Base-by-base conservation (phyloP, 139 green algal species). In the Coelastrella sp. region DNA sequence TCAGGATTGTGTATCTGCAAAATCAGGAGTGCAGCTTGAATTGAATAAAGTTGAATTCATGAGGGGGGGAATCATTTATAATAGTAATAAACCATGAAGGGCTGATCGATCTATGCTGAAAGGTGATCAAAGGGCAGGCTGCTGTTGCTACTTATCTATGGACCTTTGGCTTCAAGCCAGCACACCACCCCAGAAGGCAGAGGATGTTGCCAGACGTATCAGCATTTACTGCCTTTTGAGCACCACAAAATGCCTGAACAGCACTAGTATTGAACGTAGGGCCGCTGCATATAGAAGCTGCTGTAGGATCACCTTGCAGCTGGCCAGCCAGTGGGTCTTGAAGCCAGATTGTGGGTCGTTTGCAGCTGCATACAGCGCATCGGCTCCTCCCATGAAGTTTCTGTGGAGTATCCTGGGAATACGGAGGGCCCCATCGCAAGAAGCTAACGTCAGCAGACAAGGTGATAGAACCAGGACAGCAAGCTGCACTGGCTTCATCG, bases 291-390 rank as follows among this genome's bases (percentile, higher is more conserved):
- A 72, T 4, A 72, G 63, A 22, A 17, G 12, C 15, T 78, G 70
- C 22, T 78, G 70, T 58, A 19, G 74, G 15, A 72, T 68, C 49
- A 88, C 84, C 84, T 58, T 68, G 66, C 84, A 88, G 68, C 84
- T 88, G 49, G 22, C 68, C 20, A 88, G 84, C 84, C 84, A 88
- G 35, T 88, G 84, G 7, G 84, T 68, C 49, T 88, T 88, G 49
- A 88, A 88, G 6, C 20, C 68, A 17, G 84, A 88, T 5, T 63
- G 8, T 0, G 49, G 84, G 6, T 68, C 84, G 15, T 7, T n/a
- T 61, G 84, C 27, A 25, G 84, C 35, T 12, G 19, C 68, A 19
- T 76, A 72, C 66, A 88, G 63, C 6, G 84, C 84, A 12, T 68
- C 25, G 0, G 35, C 84, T 22, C 84, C 84, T 57, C 9, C 84